Conservation (phyloP, 805 yeast species). For the Wickerhamomyces bisporus region DNA sequence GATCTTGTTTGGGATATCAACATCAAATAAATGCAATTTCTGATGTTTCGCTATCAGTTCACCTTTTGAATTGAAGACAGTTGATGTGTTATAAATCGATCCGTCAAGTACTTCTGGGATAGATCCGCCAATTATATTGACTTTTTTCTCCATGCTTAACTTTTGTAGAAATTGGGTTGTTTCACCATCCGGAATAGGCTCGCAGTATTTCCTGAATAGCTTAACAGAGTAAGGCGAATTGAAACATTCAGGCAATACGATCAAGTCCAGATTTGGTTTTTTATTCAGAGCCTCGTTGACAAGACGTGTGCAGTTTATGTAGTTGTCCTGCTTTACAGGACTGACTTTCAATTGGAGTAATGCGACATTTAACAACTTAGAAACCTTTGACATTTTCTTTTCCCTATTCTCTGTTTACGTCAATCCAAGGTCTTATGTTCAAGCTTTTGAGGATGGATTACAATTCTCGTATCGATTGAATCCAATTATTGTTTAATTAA, state of each 20-base stretch:
- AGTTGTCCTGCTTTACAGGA: slow-evolving; percentile 69
- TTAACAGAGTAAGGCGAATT: slow-evolving; percentile 89
- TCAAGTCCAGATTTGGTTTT: slow-evolving; percentile 62
- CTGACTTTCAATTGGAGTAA: slow-evolving; percentile 59
- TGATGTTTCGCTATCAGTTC: slow-evolving; percentile 49
- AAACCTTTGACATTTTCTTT: too few relatives aligned
- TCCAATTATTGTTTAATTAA: too few relatives aligned
- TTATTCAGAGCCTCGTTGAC: slow-evolving; percentile 52
- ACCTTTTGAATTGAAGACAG: slow-evolving; percentile 70
- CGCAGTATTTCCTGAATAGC: slow-evolving; percentile 83
- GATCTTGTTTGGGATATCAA: slow-evolving; percentile 79
- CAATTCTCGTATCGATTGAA: too few relatives aligned
- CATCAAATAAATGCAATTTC: slow-evolving; percentile 22
- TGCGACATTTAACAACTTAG: not conserved
- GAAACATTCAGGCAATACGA: slow-evolving; percentile 93
- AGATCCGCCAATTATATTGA: slow-evolving; percentile 84
- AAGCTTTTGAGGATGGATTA: too few relatives aligned
- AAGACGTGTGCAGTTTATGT: slow-evolving; percentile 53
- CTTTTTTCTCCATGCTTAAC: slow-evolving; percentile 59
- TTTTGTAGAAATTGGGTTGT: slow-evolving; percentile 54
- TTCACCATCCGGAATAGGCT: slow-evolving; percentile 67
- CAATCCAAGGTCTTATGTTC: too few relatives aligned
- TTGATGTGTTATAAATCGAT: slow-evolving; percentile 62
- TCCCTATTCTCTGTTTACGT: too few relatives aligned
- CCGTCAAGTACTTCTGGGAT: slow-evolving; percentile 66